phyloP scores from a whole-genome alignment of 2,329 filamentous ascomycete species.

The Cladosporium austrohemisphaericum region DNA sequence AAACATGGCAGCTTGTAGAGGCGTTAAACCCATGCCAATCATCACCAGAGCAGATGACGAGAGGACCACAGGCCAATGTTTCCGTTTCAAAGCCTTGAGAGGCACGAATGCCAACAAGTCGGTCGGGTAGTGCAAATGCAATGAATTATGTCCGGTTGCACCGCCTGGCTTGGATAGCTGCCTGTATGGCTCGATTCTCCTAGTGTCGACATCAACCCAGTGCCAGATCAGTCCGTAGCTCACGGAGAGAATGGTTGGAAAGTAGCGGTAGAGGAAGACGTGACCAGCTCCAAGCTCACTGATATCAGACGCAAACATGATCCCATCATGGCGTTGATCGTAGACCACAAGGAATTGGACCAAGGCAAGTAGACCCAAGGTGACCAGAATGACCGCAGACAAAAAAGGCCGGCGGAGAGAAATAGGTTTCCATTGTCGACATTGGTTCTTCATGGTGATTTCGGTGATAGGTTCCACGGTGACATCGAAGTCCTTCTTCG shows the following conservation, averaged over 20 bases:
- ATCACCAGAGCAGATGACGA: constrained; percentile 48
- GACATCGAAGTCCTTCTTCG: not conserved
- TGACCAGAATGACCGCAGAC: constrained; percentile 31
- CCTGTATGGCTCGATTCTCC: constrained; percentile 58
- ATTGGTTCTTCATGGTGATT: not conserved
- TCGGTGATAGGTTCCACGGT: not conserved
- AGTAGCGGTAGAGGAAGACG: constrained; percentile 47
- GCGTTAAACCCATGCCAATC: constrained; percentile 55
- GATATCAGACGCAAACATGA: constrained; percentile 37
- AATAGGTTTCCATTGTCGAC: constrained; percentile 36
- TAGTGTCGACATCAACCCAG: constrained; percentile 58
- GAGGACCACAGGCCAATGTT: constrained; percentile 52
- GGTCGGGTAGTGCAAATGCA: constrained; percentile 55
- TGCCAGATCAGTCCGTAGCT: constrained; percentile 56
- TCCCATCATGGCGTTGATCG: constrained; percentile 38
- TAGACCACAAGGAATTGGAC: constrained; percentile 45
- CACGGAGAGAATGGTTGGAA: constrained; percentile 53
- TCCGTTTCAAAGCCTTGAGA: constrained; percentile 36
- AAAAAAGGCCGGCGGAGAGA: constrained; percentile 40
- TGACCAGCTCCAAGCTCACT: constrained; percentile 36
- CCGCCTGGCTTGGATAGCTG: constrained; percentile 51
- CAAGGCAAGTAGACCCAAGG: constrained; percentile 37
- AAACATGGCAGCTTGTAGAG: constrained; percentile 55
- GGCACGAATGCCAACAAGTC: constrained; percentile 46
- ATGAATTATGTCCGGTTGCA: constrained; percentile 42